These are phyloP conservation scores for Jaapia argillacea DNA, from an alignment of 768 basidiomycete species.

Conservation along the genomic window DNA sequence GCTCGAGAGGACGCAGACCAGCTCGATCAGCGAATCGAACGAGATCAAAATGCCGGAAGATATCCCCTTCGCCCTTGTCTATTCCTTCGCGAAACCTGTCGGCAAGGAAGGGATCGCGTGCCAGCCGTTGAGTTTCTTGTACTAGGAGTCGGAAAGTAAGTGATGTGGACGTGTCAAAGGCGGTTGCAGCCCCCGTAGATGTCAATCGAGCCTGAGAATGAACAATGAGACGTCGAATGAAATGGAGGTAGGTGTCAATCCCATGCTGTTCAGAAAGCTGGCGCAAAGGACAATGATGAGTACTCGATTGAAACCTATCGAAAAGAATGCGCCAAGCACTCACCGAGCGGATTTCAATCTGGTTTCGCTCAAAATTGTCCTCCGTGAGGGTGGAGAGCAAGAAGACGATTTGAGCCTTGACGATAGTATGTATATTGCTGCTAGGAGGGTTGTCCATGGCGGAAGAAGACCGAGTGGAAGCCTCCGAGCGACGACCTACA, in stretches of 20 bases:
- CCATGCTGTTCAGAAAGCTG: conserved; percentile 97
- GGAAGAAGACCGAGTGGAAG: conserved; percentile 45
- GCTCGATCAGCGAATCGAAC: conserved; percentile 75
- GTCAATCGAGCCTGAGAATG: conserved; percentile 70
- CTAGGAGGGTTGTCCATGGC: conserved; percentile 75
- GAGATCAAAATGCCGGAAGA: conserved; percentile 78
- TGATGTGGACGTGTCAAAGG: conserved; percentile 66
- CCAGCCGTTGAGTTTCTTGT: conserved; percentile 82
- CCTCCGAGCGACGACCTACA: conserved; percentile 26
- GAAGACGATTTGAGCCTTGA: conserved; percentile 97
- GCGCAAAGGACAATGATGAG: conserved; percentile 10
- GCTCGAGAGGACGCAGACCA: conserved; percentile 71
- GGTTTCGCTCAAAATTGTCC: conserved; percentile 93
- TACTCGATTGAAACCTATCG: no score
- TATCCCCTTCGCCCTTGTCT: conserved; percentile 79
- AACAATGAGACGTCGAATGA: conserved; percentile 90
- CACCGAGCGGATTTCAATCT: conserved; percentile 90
- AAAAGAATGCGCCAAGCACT: conserved; percentile 22
- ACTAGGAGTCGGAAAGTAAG: conserved; percentile 79
- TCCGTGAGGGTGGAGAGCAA: conserved; percentile 92
- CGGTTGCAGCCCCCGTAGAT: conserved; percentile 45
- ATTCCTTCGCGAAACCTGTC: conserved; percentile 87
- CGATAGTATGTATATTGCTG: conserved; percentile 85
- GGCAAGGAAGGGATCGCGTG: conserved; percentile 83
- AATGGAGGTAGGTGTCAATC: conserved; percentile 93